These are phyloP conservation scores for Flaveria linearis DNA, from an alignment of 129 eudicot genomes.

Conservation along the genomic window DNA sequence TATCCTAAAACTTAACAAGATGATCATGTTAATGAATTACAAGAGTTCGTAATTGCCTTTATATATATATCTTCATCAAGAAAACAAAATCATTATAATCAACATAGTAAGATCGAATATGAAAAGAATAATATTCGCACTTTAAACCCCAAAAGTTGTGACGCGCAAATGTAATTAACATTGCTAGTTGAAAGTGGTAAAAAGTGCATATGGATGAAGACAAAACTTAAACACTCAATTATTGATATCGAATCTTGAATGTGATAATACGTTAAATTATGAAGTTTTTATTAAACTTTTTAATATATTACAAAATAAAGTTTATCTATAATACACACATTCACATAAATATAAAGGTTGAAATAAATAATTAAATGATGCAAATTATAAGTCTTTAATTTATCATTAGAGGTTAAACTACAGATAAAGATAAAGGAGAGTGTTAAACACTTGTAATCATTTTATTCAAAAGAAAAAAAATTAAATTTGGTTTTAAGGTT, in stretches of 20 bases:
- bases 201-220: background rate
- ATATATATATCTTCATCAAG: no score
- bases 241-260: background rate
- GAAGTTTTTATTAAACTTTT: background rate
- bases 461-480: no score
- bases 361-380: no score
- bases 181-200: background rate
- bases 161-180: background rate
- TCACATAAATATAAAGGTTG: background rate
- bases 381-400: no score
- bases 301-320: background rate
- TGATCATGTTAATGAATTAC: no score
- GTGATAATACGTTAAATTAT: background rate
- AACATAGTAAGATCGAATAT: background rate
- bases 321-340: background rate
- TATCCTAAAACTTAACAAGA: no score
- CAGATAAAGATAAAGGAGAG: no score
- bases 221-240: slow-evolving; percentile 13
- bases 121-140: background rate
- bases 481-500: no score
- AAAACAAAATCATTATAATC: no score
- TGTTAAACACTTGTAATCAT: no score
- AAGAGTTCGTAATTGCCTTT: no score
- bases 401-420: no score
- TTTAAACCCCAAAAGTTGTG: background rate